Percentiles rank a stretch among this genome's conserved stretches.
phyloP scores from a whole-genome alignment of 495 filamentous ascomycete genomes.

The Aspergillus egyptiacus region DNA sequence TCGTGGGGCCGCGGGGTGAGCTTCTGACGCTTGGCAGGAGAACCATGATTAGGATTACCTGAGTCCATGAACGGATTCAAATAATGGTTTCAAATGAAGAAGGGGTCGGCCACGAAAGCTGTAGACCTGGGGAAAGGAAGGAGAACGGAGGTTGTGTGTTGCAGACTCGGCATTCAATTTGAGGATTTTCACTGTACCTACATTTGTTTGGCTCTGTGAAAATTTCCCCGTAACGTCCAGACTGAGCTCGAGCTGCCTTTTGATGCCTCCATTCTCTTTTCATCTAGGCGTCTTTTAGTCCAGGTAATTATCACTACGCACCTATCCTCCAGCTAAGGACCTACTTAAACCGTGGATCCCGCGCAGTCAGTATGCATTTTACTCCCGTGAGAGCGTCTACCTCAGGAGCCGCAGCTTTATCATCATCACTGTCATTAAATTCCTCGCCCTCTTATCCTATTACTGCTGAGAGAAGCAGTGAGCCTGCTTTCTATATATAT shows the following conservation, averaged over 20 bases:
- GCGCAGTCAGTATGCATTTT: no score
- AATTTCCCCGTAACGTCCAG: constrained; percentile 6
- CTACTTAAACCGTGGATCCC: no score
- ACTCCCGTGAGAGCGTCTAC: no score
- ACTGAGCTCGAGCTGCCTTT: not conserved
- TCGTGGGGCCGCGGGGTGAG: constrained; percentile 30
- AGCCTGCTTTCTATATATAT: no score
- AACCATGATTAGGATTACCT: constrained; percentile 1
- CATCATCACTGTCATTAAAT: no score
- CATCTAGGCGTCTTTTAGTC: no score
- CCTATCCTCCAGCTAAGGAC: no score
- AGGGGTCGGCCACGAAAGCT: not conserved
- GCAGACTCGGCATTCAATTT: not conserved
- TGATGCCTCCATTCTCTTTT: not conserved
- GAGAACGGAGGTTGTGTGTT: not conserved
- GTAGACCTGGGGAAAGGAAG: not conserved
- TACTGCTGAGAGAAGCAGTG: no score
- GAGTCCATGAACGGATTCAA: constrained; percentile 7
- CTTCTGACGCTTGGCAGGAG: constrained; percentile 28
- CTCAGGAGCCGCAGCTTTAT: no score
- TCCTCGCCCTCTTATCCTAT: no score
- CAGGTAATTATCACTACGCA: no score
- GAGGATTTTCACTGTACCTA: constrained; percentile 7
- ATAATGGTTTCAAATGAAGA: not conserved
- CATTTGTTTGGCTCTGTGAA: not conserved